A percentile compares a stretch with the other conserved stretches of the same genome.
phyloP scores from a whole-genome alignment of 192 early-diverging fungal species.

The Umbelopsis isabellina region DNA sequence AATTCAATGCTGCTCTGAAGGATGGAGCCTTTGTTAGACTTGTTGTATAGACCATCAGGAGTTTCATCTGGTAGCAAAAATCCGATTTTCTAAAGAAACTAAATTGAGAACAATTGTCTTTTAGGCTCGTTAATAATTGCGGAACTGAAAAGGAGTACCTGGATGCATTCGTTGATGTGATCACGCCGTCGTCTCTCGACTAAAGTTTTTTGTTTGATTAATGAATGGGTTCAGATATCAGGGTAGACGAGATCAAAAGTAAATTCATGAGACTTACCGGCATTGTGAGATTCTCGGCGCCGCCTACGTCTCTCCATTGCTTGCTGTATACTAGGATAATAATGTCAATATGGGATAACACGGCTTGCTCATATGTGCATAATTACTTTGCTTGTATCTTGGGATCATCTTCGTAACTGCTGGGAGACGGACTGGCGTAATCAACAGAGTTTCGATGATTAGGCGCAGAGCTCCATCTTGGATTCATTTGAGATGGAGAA shows the following conservation, averaged over 20 bases:
- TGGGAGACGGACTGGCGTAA: not conserved
- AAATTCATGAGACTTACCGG: constrained; percentile 40
- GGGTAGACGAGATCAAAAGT: not conserved
- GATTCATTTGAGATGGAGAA: not conserved
- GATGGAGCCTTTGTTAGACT: constrained; percentile 95
- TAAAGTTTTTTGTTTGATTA: constrained; percentile 22
- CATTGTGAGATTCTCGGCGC: constrained; percentile 96
- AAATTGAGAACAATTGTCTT: not conserved
- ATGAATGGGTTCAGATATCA: constrained; percentile 1
- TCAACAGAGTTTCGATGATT: constrained; percentile 1
- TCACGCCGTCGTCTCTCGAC: constrained; percentile 94
- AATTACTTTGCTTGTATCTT: constrained; percentile 12
- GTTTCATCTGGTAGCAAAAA: not conserved
- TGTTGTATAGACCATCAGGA: constrained; percentile 57
- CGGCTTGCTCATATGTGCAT: not conserved
- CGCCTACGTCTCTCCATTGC: constrained; percentile 83
- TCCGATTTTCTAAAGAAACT: constrained; percentile 10
- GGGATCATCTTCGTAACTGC: constrained; percentile 14
- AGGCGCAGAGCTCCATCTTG: not conserved
- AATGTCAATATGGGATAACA: no score
- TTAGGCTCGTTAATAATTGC: constrained; percentile 65
- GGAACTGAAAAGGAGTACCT: constrained; percentile 86
- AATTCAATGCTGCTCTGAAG: constrained; percentile 91
- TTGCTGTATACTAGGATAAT: constrained; percentile 22
- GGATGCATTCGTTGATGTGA: constrained; percentile 98